Conservation (phyloP, 306 rosid species). For the Sindora glabra region DNA sequence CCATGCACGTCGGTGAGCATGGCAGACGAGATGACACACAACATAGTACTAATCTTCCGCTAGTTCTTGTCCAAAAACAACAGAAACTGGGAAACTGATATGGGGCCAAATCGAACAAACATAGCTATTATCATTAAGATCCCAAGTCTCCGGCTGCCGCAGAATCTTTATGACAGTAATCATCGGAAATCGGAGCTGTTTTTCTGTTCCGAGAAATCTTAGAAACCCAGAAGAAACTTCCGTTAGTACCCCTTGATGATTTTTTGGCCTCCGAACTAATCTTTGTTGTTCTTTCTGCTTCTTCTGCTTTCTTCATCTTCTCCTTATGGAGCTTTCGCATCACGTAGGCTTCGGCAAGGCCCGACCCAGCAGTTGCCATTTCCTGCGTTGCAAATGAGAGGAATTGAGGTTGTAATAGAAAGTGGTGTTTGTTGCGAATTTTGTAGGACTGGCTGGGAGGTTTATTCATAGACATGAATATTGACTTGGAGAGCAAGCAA, state of each 20-base stretch:
- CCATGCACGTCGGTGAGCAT: no score
- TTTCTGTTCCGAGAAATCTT: constrained; percentile 4
- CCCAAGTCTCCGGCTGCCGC: no score
- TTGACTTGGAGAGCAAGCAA: constrained; percentile 19
- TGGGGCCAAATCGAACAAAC: no score
- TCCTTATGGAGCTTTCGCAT: constrained; percentile 28
- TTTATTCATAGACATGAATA: no score
- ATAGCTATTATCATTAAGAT: no score
- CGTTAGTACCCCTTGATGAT: constrained; percentile 16
- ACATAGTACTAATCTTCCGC: no score
- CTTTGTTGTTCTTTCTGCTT: constrained; percentile 7
- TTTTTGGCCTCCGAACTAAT: not conserved
- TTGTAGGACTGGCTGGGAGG: not conserved
- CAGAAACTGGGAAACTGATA: no score
- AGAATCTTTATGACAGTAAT: no score
- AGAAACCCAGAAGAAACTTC: constrained; percentile 36
- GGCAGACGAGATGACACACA: no score
- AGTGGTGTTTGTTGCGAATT: not conserved
- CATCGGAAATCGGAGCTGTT: not conserved
- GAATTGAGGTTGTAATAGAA: not conserved
- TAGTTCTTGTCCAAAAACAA: no score
- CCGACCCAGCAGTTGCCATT: constrained; percentile 11
- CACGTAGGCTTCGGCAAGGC: constrained; percentile 40
- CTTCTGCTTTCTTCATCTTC: constrained; percentile 29
- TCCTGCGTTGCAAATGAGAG: no score